Base-by-base conservation (phyloP, 139 green algal species). In the Chlorella sp. region DNA sequence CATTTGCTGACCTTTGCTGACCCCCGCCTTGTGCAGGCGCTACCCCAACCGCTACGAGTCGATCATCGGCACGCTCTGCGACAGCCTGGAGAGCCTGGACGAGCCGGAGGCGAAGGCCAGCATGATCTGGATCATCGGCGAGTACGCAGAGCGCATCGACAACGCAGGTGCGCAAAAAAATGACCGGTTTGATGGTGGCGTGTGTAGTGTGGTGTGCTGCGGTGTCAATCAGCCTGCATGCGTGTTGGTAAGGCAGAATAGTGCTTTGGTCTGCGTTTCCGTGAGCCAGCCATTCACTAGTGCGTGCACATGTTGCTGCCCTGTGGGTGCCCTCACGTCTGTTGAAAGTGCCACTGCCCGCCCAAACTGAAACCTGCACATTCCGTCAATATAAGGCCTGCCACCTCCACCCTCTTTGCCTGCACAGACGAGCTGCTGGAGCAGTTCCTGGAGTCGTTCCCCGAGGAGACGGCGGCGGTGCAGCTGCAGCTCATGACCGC, bases 101-200 rank as follows among this genome's bases (percentile, higher is more conserved):
- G 97, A 99, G 91, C 97, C 97, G 8, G 97, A 99, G 85, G 97
- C 97, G 43, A 98, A 97, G 91, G 94, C 93, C 28, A 87, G 87
- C 81, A 97, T 99, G 95, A 84, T 98, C 32, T 99, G 96, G 97
- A 99, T 99, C 90, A 98, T 99, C 81, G 97, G 97, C 9, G 97
- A 99, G 94, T 99, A 99, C 86, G 97, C 97, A 2, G 96, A 99
- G 88, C 94, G 97, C 78, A 99, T 99, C 73, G 97, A 99, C 91
- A 99, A 99, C 87, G 97, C 97, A 3, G 81, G 81, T 85, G 41
- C 9, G 81, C 24, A 5, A 51, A 14, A 3, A 62, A 13, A 13
- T 28, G 32, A 32, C 44, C 11, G 30, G 14, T 60, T 60, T 60
- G 46, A 7, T n/a, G n/a, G n/a, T n/a, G n/a, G n/a, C n/a, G n/a